Conservation (phyloP, 75 land plant species). For the Pinus tabuliformis region DNA sequence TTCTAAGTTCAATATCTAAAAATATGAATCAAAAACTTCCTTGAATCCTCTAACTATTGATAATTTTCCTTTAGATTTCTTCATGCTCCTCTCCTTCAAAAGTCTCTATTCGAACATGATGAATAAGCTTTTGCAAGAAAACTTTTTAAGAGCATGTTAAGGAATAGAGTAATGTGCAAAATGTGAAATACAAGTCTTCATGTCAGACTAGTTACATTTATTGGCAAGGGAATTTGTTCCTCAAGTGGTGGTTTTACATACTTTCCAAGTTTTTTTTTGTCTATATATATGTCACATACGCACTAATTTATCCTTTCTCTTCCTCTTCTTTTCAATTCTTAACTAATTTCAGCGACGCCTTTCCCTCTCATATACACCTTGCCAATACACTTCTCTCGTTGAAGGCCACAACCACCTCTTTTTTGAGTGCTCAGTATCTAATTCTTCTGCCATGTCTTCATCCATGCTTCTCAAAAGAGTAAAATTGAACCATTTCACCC, state of each 20-base stretch:
- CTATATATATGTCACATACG: slow-evolving; percentile 45
- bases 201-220: too few species aligned
- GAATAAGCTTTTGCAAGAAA: too few species aligned
- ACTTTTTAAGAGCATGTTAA: too few species aligned
- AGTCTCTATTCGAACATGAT: too few species aligned
- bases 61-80: too few species aligned
- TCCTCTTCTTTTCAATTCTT: slow-evolving; percentile 59
- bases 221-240: neutral
- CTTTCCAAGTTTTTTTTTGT: slow-evolving; percentile 64
- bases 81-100: too few species aligned
- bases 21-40: too few species aligned
- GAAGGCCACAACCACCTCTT: slow-evolving; percentile 91
- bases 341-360: slow-evolving; percentile 39
- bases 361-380: slow-evolving; percentile 80
- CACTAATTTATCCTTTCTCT: slow-evolving; percentile 58
- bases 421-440: slow-evolving; percentile 48
- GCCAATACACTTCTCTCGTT: slow-evolving; percentile 94
- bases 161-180: too few species aligned
- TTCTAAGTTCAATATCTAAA: too few species aligned
- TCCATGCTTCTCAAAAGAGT: slow-evolving; percentile 85
- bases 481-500: slow-evolving; percentile 75
- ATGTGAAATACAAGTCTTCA: too few species aligned
- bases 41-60: too few species aligned
- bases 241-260: slow-evolving; percentile 54
- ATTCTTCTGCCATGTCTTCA: slow-evolving; percentile 90